phyloP scores from a whole-genome alignment of 257 asterid genomes.

The Paulownia fortunei region DNA sequence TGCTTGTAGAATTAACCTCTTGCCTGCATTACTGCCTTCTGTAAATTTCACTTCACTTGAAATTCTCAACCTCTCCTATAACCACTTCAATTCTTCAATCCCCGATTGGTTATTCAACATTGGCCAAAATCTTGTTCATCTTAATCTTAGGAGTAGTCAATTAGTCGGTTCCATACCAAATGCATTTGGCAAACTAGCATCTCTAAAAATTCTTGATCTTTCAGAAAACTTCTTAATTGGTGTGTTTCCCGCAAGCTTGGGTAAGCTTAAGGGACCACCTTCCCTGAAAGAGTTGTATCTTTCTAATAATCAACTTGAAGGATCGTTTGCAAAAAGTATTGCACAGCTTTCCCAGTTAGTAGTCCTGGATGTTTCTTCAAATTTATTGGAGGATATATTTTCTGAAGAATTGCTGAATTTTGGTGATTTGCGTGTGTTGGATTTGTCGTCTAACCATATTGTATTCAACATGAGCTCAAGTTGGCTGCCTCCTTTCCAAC shows the following conservation, averaged over 20 bases:
- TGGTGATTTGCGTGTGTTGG: not conserved
- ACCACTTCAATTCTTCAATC: not conserved
- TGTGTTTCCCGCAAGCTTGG: not conserved
- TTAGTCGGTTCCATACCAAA: not conserved
- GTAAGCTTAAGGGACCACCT: too few species aligned
- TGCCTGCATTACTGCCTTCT: not conserved
- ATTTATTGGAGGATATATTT: not conserved
- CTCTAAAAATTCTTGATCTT: not conserved
- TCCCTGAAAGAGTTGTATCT: not conserved
- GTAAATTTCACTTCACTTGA: not conserved
- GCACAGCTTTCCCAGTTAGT: not conserved
- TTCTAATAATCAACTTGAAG: not conserved
- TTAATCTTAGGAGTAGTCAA: not conserved
- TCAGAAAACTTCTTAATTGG: not conserved
- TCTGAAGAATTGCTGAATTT: not conserved
- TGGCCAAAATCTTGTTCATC: not conserved
- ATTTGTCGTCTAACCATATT: not conserved
- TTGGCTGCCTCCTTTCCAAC: too few species aligned
- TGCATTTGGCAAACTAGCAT: not conserved
- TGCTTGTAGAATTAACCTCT: not conserved
- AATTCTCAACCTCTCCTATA: not conserved
- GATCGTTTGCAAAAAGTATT: not conserved
- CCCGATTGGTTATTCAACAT: not conserved
- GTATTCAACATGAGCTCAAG: too few species aligned
- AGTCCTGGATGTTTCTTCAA: constrained; percentile 3